Base-by-base conservation (phyloP, 768 basidiomycete species). In the Sporobolomyces roseus region DNA sequence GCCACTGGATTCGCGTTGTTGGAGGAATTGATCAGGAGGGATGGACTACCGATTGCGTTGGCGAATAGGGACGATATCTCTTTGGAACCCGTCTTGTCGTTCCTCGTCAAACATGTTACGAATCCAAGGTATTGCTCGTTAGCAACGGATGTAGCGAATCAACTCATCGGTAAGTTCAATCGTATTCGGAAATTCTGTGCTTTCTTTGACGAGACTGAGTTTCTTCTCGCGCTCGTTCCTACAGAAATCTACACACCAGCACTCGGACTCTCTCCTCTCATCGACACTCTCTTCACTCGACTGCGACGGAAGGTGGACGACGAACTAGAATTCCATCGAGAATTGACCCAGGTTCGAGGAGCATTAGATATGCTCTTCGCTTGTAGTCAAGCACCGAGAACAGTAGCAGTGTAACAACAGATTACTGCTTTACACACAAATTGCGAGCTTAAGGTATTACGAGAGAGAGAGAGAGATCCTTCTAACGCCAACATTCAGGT, bases 51-150 rank as follows among this genome's bases (percentile, higher is more conserved):
- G 66, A 85, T 85, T 72, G 93, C 96, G 4, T 83, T 99, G 14
- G 83, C 88, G 1, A 90, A 92, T 51, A 86, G 96, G 38, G 93
- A 98, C 75, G 96, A 98, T 77, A 87, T 97, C 52, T 82, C 94
- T 16, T 81, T 99, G 8, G 92, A 96, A 76, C 93, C 94, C 3
- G 82, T 98, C 41, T 83, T 99, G n/a, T 84, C 86, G 4, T 83
- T 97, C 43, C 83, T 98, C 29, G 80, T 91, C 62, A 90, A 90
- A 77, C 84, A 97, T 78, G 83, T 94, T 63, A 81, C 87, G 8
- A 91, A 96, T 80, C 90, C 92, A 38, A 86, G 93, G 32, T 98
- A 96, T 76, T 92, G 92, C n/a, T 86, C 88, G 68, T 83, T 91
- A 78, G 92, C 88, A 17, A 87, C 88, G 70, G 88, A 93, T 71